Percentiles rank a stretch among this genome's conserved stretches.
Conservation (phyloP, 805 yeast species). For the Ogataea dorogensis region DNA sequence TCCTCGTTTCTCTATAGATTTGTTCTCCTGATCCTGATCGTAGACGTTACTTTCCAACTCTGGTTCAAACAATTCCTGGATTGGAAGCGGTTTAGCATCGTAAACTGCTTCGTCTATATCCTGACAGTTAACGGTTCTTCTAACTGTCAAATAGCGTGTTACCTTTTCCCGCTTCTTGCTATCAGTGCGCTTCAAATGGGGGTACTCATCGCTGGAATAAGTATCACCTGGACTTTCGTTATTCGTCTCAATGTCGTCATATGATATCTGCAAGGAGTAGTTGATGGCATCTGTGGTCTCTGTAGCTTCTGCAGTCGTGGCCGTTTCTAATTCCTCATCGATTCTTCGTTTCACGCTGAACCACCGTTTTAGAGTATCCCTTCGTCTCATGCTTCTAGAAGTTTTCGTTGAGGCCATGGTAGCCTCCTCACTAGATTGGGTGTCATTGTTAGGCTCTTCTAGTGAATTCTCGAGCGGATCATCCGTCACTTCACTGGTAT, state of each 20-base stretch:
- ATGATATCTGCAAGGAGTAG: neutral
- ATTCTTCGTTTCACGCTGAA: constrained; percentile 9
- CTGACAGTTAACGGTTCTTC: constrained; percentile 4
- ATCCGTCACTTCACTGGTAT: neutral
- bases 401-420: constrained; percentile 12
- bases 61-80: constrained; percentile 12
- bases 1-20: constrained; percentile 7
- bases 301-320: neutral
- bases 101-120: neutral
- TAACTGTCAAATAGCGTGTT: constrained; percentile 8
- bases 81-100: constrained; percentile 8
- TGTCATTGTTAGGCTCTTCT: constrained; percentile 2
- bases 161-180: constrained; percentile 10
- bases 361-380: constrained; percentile 10
- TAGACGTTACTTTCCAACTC: constrained; percentile 1
- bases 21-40: constrained; percentile 6
- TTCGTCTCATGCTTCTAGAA: constrained; percentile 3
- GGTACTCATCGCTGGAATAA: constrained; percentile 7
- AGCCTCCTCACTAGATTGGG: constrained; percentile 5
- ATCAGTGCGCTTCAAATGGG: constrained; percentile 13
- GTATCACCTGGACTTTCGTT: neutral
- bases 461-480: neutral
- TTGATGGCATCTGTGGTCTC: constrained; percentile 1
- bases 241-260: constrained; percentile 2
- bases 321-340: too few relatives aligned